Percentiles rank a stretch among this genome's conserved stretches.
These are phyloP conservation scores for Pseudogymnoascus sp. DNA, from an alignment of 2,329 filamentous ascomycete species.

Conservation along the genomic window DNA sequence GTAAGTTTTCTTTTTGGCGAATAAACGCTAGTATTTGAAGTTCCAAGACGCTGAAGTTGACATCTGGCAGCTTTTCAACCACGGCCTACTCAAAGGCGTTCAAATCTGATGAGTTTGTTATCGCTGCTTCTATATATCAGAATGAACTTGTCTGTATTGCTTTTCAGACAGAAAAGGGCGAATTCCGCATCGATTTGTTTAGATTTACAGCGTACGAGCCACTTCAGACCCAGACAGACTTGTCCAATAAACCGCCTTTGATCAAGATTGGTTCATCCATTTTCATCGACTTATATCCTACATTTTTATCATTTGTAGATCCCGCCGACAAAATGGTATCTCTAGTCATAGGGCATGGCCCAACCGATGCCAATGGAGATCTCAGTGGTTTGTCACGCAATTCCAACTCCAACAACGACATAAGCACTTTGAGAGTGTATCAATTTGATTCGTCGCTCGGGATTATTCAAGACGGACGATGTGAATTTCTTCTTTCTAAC, in stretches of 20 bases:
- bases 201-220: background rate
- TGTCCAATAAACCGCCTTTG: background rate
- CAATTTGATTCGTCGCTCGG: background rate
- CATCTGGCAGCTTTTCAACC: background rate
- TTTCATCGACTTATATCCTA: background rate
- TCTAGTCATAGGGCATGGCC: background rate
- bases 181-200: background rate
- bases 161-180: background rate
- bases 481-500: background rate
- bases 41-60: background rate
- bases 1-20: slow-evolving; percentile 1
- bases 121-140: slow-evolving; percentile 12
- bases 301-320: background rate
- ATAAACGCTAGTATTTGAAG: background rate
- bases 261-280: background rate
- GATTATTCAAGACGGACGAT: background rate
- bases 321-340: background rate
- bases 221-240: background rate
- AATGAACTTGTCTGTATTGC: slow-evolving; percentile 3
- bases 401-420: background rate
- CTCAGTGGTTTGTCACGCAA: background rate
- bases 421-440: background rate
- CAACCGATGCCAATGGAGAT: background rate
- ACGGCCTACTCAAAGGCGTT: background rate
- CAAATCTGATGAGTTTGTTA: background rate